Conservation (phyloP, 1,139 yeast genomes). For the Wickerhamiella pararugosa region DNA sequence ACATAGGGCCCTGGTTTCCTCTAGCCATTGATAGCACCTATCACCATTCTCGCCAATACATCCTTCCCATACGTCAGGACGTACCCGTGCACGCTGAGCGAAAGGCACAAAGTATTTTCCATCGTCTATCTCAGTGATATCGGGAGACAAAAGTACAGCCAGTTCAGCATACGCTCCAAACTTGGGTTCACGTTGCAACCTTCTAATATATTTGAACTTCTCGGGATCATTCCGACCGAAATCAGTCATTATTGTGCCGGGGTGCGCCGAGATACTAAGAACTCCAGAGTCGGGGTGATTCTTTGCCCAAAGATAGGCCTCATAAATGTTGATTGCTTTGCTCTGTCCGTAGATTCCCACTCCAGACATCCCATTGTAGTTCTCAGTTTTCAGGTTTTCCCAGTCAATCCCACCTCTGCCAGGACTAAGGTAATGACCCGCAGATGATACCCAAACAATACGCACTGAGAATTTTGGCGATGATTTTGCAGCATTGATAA, state of each 20-base stretch:
- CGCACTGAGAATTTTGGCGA: conserved; percentile 5
- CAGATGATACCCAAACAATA: background rate
- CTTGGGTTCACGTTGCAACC: background rate
- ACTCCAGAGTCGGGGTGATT: background rate
- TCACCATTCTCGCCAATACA: background rate
- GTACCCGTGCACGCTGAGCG: conserved; percentile 15
- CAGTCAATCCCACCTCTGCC: background rate
- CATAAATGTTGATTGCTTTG: background rate
- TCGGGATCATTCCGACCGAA: background rate
- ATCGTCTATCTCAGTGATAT: conserved; percentile 21
- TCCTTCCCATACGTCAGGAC: conserved; percentile 16
- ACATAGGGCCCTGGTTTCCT: background rate
- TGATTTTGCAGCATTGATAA: conserved; percentile 28
- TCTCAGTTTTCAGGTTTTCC: background rate
- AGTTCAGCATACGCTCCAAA: conserved; percentile 33
- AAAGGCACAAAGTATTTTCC: conserved; percentile 24
- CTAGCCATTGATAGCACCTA: background rate
- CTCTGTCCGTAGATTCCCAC: background rate
- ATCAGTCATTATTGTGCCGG: background rate
- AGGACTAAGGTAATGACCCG: background rate
- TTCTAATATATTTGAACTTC: background rate
- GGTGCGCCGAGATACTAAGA: background rate
- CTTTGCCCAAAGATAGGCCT: background rate
- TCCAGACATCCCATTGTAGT: background rate
- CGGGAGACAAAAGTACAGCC: conserved; percentile 30